These are phyloP conservation scores for Vitis hybrid DNA, from an alignment of 177 flowering plant species.

Conservation along the genomic window DNA sequence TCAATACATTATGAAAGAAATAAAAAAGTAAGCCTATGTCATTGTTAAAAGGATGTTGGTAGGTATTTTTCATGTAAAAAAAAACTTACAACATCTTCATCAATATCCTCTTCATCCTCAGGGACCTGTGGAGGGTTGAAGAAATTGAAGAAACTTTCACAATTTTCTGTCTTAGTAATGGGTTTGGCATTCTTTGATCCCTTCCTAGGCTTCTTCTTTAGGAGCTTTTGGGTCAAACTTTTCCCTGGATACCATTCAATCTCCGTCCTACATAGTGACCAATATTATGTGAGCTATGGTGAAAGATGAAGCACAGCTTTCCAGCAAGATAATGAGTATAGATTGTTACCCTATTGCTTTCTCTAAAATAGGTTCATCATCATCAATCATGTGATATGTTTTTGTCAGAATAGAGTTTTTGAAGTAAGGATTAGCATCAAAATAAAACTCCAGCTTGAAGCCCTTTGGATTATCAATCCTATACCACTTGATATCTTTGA, in stretches of 20 bases:
- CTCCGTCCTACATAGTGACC: slow-evolving; percentile 57
- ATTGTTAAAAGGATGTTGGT: no score
- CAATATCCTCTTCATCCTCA: slow-evolving; percentile 82
- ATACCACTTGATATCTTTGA: slow-evolving; percentile 82
- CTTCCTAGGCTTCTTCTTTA: slow-evolving; percentile 90
- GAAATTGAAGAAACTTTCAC: slow-evolving; percentile 95
- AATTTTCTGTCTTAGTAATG: slow-evolving; percentile 77
- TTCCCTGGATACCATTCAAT: slow-evolving; percentile 93
- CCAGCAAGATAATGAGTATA: neutral
- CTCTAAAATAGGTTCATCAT: slow-evolving; percentile 91
- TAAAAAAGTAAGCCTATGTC: neutral
- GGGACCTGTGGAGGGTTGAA: slow-evolving; percentile 91
- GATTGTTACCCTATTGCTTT: slow-evolving; percentile 78
- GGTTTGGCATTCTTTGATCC: slow-evolving; percentile 90
- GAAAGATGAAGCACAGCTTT: no score
- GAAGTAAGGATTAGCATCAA: slow-evolving; percentile 78
- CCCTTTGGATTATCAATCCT: slow-evolving; percentile 83
- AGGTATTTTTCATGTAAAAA: neutral
- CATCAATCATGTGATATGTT: slow-evolving; percentile 94
- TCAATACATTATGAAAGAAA: neutral
- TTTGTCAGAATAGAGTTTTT: slow-evolving; percentile 75
- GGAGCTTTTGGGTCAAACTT: slow-evolving; percentile 82
- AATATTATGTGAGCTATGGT: neutral
- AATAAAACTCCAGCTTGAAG: slow-evolving; percentile 86
- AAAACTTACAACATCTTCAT: slow-evolving; percentile 74